Conservation (phyloP, 2,329 filamentous ascomycete genomes). For the Knufia petricola region DNA sequence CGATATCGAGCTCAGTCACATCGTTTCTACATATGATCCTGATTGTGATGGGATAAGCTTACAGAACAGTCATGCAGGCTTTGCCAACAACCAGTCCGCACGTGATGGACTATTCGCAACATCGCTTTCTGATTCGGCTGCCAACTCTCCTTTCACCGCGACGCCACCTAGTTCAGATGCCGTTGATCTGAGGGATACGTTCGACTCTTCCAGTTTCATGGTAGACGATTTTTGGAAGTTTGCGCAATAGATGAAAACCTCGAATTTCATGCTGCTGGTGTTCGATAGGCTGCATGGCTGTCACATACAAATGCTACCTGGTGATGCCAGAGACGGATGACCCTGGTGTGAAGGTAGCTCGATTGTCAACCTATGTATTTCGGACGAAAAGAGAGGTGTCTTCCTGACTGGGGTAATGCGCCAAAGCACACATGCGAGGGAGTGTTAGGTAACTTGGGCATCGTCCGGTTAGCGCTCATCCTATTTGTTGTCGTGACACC, state of each 20-base stretch:
- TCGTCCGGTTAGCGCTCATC: too few species aligned
- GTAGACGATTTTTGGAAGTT: neutral
- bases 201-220: neutral
- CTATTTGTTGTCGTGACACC: too few species aligned
- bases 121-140: neutral
- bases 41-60: neutral
- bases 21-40: neutral
- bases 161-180: neutral
- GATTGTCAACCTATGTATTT: too few species aligned
- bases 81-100: neutral
- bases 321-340: too few species aligned
- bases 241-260: neutral
- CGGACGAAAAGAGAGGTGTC: too few species aligned
- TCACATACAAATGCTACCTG: too few species aligned
- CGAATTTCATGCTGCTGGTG: neutral
- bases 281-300: too few species aligned
- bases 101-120: neutral
- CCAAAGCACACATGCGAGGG: too few species aligned
- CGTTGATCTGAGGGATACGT: neutral
- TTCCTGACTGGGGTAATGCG: too few species aligned
- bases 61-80: neutral
- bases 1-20: neutral
- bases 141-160: neutral
- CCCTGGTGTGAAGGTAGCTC: too few species aligned
- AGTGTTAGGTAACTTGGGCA: too few species aligned